Conservation (phyloP, 2,329 filamentous ascomycete species). For the Alternaria gaisen region DNA sequence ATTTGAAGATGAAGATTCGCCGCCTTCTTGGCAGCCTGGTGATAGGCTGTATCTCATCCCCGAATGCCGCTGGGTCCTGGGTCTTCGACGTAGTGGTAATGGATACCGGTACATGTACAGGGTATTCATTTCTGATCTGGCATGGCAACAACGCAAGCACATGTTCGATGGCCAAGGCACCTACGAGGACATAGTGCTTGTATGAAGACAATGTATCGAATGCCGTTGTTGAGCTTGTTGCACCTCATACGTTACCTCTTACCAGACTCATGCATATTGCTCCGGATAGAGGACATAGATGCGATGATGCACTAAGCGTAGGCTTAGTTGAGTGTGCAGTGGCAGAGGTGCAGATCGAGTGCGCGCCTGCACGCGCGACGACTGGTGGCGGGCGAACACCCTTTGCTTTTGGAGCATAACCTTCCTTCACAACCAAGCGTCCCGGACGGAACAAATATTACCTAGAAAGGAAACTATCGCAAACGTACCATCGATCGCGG, state of each 20-base stretch:
- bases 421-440: background rate
- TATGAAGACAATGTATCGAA: background rate
- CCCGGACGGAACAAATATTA: background rate
- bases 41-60: background rate
- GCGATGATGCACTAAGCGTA: too few species aligned
- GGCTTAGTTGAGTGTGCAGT: too few species aligned
- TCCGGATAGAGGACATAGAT: too few species aligned
- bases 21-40: background rate
- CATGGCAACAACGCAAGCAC: background rate
- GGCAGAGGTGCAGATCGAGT: too few species aligned
- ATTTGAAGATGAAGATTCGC: background rate
- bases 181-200: background rate
- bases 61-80: background rate
- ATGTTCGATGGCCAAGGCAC: background rate
- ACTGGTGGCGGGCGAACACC: too few species aligned
- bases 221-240: too few species aligned
- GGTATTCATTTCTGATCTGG: background rate
- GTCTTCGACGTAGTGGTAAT: background rate
- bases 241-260: too few species aligned
- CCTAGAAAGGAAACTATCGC: background rate
- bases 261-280: too few species aligned
- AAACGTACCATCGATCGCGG: background rate
- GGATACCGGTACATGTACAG: background rate
- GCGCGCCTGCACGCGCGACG: too few species aligned
- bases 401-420: background rate